phyloP scores from a whole-genome alignment of 2,329 filamentous ascomycete species.

The Fulvia fulva region DNA sequence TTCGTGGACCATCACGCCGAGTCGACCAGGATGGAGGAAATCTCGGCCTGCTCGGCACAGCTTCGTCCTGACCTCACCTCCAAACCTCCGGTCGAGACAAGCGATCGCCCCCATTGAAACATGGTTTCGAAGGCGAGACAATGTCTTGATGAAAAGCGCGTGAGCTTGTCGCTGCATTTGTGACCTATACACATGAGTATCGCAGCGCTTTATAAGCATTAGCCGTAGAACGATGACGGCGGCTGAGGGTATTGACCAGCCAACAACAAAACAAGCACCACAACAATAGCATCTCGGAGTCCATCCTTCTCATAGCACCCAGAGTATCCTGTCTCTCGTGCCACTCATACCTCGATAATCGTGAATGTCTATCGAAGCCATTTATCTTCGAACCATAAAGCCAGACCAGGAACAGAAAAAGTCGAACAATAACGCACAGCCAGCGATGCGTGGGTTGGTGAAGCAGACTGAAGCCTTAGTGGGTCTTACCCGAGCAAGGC shows the following conservation, averaged over 20 bases:
- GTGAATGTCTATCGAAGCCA: background rate
- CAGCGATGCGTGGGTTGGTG: background rate
- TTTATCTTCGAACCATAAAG: background rate
- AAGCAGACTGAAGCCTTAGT: background rate
- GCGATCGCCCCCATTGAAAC: background rate
- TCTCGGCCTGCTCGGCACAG: background rate
- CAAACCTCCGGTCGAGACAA: background rate
- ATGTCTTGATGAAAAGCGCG: background rate
- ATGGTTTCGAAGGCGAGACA: background rate
- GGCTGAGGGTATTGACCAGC: background rate
- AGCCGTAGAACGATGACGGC: background rate
- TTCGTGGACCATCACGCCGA: background rate
- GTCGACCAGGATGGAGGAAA: background rate
- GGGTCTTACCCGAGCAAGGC: background rate
- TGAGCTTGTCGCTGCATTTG: background rate
- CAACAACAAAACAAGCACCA: background rate
- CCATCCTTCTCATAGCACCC: background rate
- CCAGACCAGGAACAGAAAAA: background rate
- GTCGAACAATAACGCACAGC: background rate
- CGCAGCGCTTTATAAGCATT: background rate
- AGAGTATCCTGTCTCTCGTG: slow-evolving; percentile 1
- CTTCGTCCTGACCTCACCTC: slow-evolving; percentile 1
- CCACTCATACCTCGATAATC: background rate
- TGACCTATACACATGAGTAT: background rate
- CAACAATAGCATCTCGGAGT: background rate